phyloP scores from a whole-genome alignment of 257 asterid species.

The Cynanchum wilfordii region DNA sequence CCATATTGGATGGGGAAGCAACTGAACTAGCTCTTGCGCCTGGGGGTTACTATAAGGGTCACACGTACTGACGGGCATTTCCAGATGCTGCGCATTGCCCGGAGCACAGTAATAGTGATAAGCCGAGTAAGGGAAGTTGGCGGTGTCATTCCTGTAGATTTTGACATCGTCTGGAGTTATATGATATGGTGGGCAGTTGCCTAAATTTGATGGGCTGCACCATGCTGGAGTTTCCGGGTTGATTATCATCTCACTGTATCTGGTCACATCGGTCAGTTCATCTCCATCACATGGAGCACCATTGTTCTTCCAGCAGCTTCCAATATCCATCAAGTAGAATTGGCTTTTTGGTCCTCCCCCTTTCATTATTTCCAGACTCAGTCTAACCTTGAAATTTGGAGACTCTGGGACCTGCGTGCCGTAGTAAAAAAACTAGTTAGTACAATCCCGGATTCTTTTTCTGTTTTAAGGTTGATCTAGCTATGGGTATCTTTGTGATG shows the following conservation, averaged over 20 bases:
- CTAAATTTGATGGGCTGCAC: conserved; percentile 46
- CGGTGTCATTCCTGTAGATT: conserved; percentile 41
- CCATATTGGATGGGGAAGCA: conserved; percentile 71
- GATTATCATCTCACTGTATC: conserved; percentile 64
- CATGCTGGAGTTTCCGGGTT: conserved; percentile 52
- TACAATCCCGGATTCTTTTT: too few relatives aligned
- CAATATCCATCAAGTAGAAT: conserved; percentile 62
- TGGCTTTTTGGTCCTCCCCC: conserved; percentile 73
- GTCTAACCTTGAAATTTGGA: conserved; percentile 53
- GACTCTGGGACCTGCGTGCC: conserved; percentile 49
- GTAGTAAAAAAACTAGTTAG: too few relatives aligned
- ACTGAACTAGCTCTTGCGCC: conserved; percentile 60
- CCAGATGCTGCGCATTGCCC: conserved; percentile 52
- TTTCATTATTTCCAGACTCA: conserved; percentile 39
- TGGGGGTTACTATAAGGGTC: conserved; percentile 72
- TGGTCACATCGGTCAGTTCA: conserved; percentile 45
- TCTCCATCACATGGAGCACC: conserved; percentile 65
- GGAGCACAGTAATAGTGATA: conserved; percentile 68
- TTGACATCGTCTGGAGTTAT: conserved; percentile 44
- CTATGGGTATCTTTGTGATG: too few relatives aligned
- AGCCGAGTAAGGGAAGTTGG: conserved; percentile 55
- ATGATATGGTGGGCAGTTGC: conserved; percentile 64
- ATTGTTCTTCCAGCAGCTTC: conserved; percentile 75
- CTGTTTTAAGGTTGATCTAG: too few relatives aligned
- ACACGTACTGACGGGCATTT: conserved; percentile 47